Evolutionary conservation across 257 asterid species (phyloP), one percentile per base, ranked within the genome.

Genomic region (Gentiana straminea): DNA sequence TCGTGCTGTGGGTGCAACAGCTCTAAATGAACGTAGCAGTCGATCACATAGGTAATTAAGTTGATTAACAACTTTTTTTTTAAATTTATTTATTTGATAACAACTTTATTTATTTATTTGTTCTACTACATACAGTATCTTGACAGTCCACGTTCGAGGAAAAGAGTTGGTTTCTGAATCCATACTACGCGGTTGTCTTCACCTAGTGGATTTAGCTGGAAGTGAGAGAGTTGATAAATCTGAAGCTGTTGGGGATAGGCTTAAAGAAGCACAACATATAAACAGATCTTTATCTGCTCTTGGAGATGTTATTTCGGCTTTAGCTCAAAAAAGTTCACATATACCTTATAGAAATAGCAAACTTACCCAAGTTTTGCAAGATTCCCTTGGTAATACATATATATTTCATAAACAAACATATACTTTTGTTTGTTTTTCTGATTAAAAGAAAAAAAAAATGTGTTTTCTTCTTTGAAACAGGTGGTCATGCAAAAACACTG

Each of bases 1-100:
- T 52, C 97, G 95, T 8, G 95, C 94, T 48, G 91, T 89, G 34
- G 97, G 95, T 57, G 94, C 95, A 62, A 89, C 97, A 15, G 97
- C 95, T 64, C 66, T 89, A 58, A 89, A 89, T 68, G 89, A 77
- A 70, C 74, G 97, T 33, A 89, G 97, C 37, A 89, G 97, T 61
- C 74, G 97, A 57, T 89, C 97, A 51, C 95, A 86, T 67, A 83
- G 97, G 97, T 89, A 65, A 24, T 24, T 24, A 24, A n/a, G 9
- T 12, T 52, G 7, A 46, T 51, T 10, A 4, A 5, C 24, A 43
- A 10, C 41, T 43, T 39, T 38, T 24, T 5, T 37, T 7, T 54
- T 11, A 2, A 7, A 11, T 39, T 5, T 7, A 33, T n/a, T 35
- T 51, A 35, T 2, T 64, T 51, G 33, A 15, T 36, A 10, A 33